Evolutionary conservation across 164 flowering plant species (phyloP).

Genomic region (Santalum album): DNA sequence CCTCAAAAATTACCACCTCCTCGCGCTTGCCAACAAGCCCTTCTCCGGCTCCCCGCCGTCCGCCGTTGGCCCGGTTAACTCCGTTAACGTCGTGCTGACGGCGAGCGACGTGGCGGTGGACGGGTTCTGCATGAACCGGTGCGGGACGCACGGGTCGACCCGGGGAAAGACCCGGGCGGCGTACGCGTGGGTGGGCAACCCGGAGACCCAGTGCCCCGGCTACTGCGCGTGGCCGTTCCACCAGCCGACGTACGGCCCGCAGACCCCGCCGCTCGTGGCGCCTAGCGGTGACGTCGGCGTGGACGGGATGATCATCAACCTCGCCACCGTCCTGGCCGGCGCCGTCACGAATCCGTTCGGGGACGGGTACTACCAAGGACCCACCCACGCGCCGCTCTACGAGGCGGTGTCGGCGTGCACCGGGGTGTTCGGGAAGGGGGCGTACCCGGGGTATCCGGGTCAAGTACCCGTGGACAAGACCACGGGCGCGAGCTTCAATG

Average conservation of each 20-base stretch:
- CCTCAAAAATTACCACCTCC: constrained; percentile 25
- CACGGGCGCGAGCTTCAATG: constrained; percentile 72
- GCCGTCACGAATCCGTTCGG: constrained; percentile 72
- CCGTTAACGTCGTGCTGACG: constrained; percentile 46
- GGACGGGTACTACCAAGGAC: constrained; percentile 69
- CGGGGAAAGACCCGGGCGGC: constrained; percentile 20
- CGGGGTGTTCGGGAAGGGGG: constrained; percentile 61
- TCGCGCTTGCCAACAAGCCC: constrained; percentile 25
- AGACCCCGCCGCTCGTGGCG: constrained; percentile 57
- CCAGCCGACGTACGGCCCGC: constrained; percentile 78
- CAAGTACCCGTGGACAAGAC: constrained; percentile 41
- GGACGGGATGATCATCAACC: constrained; percentile 76
- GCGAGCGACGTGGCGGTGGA: constrained; percentile 52
- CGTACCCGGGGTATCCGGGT: constrained; percentile 82
- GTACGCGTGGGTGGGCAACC: constrained; percentile 77
- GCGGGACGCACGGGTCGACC: constrained; percentile 43
- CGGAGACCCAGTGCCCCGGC: constrained; percentile 80
- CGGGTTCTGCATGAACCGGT: constrained; percentile 37
- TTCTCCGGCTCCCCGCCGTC: background rate
- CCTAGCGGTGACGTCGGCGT: constrained; percentile 83
- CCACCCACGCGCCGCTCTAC: constrained; percentile 44
- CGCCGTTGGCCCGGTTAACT: background rate
- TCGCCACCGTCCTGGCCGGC: constrained; percentile 69
- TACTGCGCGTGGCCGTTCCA: constrained; percentile 93
- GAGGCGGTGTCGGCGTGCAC: constrained; percentile 84